phyloP scores from a whole-genome alignment of 371 early-diverging fungal species.

The Rhizomucor pusillus region DNA sequence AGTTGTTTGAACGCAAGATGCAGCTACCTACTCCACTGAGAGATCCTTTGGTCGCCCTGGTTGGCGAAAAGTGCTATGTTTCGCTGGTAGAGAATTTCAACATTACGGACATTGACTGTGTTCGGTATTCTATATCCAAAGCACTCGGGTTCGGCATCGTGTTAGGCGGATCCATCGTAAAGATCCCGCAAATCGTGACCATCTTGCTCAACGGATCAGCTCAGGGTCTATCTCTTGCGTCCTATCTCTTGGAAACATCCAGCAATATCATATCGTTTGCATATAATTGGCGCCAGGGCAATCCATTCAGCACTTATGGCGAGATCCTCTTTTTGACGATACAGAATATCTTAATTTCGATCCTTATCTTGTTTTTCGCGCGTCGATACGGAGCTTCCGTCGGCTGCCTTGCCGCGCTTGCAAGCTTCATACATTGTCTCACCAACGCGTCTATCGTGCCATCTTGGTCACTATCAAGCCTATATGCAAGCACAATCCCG shows the following conservation, averaged over 20 bases:
- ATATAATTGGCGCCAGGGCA: slow-evolving; percentile 78
- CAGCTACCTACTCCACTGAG: slow-evolving; percentile 46
- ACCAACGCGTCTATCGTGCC: slow-evolving; percentile 43
- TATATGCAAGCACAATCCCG: slow-evolving; percentile 80
- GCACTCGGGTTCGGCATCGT: slow-evolving; percentile 92
- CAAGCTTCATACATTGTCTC: slow-evolving; percentile 43
- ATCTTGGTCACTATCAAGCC: slow-evolving; percentile 42
- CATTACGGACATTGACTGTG: slow-evolving; percentile 66
- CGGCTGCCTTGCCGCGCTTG: slow-evolving; percentile 24
- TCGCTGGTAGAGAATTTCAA: slow-evolving; percentile 67
- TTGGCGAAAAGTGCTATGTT: slow-evolving; percentile 70
- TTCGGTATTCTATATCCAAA: slow-evolving; percentile 84
- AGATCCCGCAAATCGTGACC: slow-evolving; percentile 94
- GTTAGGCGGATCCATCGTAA: slow-evolving; percentile 84
- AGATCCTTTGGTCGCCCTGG: slow-evolving; percentile 57
- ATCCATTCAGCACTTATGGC: slow-evolving; percentile 94
- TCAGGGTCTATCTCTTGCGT: slow-evolving; percentile 76
- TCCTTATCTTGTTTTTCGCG: slow-evolving; percentile 64
- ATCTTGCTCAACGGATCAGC: slow-evolving; percentile 74
- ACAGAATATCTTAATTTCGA: slow-evolving; percentile 77
- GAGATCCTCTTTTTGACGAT: slow-evolving; percentile 77
- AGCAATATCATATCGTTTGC: slow-evolving; percentile 75
- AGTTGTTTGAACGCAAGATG: slow-evolving; percentile 17
- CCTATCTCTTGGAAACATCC: slow-evolving; percentile 82
- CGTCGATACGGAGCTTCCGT: slow-evolving; percentile 25